These are phyloP conservation scores for Hawksworthiomyces lignivorus DNA, from an alignment of 2,329 filamentous ascomycete genomes.

Conservation along the genomic window DNA sequence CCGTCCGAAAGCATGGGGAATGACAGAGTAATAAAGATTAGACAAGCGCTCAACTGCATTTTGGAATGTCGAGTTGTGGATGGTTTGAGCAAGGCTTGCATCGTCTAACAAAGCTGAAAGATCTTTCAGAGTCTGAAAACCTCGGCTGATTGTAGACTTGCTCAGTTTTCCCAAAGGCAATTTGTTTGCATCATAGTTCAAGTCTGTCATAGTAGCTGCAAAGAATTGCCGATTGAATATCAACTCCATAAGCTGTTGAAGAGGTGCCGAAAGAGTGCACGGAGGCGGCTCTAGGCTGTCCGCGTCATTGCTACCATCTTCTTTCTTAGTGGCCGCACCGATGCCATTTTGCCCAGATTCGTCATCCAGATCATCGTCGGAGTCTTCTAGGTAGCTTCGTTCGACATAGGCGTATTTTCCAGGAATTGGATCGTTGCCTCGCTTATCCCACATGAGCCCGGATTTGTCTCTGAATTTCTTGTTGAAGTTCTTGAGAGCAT, in stretches of 20 bases:
- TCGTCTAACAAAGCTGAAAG: slow-evolving; percentile 60
- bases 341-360: slow-evolving; percentile 10
- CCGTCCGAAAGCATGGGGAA: slow-evolving; percentile 75
- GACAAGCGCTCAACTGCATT: slow-evolving; percentile 55
- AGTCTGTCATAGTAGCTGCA: slow-evolving; percentile 52
- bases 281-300: slow-evolving; percentile 30
- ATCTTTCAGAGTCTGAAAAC: slow-evolving; percentile 71
- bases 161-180: slow-evolving; percentile 78
- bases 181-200: slow-evolving; percentile 69
- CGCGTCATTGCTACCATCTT: slow-evolving; percentile 26
- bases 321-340: slow-evolving; percentile 9
- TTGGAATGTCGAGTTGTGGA: slow-evolving; percentile 31
- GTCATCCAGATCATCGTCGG: slow-evolving; percentile 43
- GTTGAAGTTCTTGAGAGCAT: slow-evolving; percentile 44
- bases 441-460: slow-evolving; percentile 47
- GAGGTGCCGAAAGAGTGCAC: slow-evolving; percentile 50
- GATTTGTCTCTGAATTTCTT: slow-evolving; percentile 58
- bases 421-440: slow-evolving; percentile 47
- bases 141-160: slow-evolving; percentile 65
- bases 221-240: slow-evolving; percentile 79
- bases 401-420: slow-evolving; percentile 78
- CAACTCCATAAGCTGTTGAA: slow-evolving; percentile 65
- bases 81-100: slow-evolving; percentile 33
- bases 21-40: slow-evolving; percentile 72
- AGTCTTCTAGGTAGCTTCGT: slow-evolving; percentile 64